Conservation (phyloP, 805 yeast species). For the Teunomyces barrocoloradensis region DNA sequence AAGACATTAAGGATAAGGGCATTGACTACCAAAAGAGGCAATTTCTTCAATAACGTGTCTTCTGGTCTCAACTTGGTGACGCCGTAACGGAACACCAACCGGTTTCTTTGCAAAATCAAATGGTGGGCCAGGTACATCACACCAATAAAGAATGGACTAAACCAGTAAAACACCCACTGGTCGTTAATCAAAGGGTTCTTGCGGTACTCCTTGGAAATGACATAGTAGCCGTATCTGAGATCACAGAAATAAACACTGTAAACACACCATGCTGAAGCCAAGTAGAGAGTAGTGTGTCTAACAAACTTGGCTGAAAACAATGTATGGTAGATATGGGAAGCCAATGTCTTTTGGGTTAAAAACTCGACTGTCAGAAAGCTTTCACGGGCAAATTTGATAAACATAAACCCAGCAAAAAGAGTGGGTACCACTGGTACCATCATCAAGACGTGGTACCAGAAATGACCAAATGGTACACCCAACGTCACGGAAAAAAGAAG, state of each 20-base stretch:
- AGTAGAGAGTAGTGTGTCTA: conserved; percentile 17
- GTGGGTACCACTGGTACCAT: conserved; percentile 28
- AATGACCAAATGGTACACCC: conserved; percentile 24
- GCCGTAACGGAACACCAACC: conserved; percentile 47
- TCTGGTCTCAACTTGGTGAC: conserved; percentile 41
- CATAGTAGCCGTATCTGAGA: conserved; percentile 24
- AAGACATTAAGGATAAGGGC: conserved; percentile 31
- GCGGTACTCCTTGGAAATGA: conserved; percentile 39
- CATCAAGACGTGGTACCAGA: conserved; percentile 31
- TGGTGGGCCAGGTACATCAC: conserved; percentile 50
- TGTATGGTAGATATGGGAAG: conserved; percentile 25
- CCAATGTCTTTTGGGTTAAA: conserved; percentile 31
- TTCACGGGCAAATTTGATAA: conserved; percentile 25
- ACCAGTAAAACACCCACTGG: conserved; percentile 51
- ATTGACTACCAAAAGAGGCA: conserved; percentile 35
- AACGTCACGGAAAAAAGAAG: conserved; percentile 22
- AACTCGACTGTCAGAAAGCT: conserved; percentile 29
- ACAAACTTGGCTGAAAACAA: conserved; percentile 18
- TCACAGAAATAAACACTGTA: conserved; percentile 20
- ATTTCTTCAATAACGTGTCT: conserved; percentile 22
- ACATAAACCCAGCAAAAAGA: conserved; percentile 25
- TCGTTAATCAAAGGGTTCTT: conserved; percentile 38
- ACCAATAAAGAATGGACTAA: conserved; percentile 40
- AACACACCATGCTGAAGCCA: conserved; percentile 21
- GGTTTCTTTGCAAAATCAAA: conserved; percentile 52